These are phyloP conservation scores for Boechera stricta DNA, from an alignment of 345 rosid genomes.

Conservation along the genomic window DNA sequence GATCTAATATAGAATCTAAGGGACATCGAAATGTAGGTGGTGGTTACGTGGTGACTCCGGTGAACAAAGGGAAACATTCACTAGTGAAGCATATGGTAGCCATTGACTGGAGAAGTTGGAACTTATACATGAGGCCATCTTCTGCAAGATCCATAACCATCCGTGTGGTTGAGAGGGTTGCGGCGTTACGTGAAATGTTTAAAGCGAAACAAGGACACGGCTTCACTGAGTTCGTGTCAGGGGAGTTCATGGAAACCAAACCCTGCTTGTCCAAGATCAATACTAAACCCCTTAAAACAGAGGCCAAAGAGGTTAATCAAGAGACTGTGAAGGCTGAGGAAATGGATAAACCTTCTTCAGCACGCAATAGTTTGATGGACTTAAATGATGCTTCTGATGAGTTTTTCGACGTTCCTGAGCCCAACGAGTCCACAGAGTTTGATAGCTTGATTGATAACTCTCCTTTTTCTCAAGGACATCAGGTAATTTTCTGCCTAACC, in stretches of 20 bases:
- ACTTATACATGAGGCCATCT: conserved; percentile 62
- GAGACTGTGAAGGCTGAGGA: conserved; percentile 46
- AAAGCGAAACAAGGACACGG: conserved; percentile 60
- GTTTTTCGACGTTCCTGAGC: conserved; percentile 89
- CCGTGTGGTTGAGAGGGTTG: conserved; percentile 82
- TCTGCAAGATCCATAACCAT: conserved; percentile 74
- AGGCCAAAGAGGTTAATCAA: conserved; percentile 30
- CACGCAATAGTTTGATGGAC: conserved; percentile 56
- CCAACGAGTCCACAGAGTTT: conserved; percentile 52
- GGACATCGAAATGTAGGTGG: conserved; percentile 61
- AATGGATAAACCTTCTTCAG: conserved; percentile 51
- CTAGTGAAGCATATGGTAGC: conserved; percentile 94
- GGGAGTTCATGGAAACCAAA: conserved; percentile 48
- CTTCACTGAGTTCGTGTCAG: conserved; percentile 50
- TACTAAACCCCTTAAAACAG: conserved; percentile 41
- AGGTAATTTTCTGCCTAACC: conserved; percentile 34
- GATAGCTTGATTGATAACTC: conserved; percentile 54
- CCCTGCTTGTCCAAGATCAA: conserved; percentile 43
- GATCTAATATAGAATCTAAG: neutral
- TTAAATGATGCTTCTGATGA: conserved; percentile 75
- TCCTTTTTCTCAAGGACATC: conserved; percentile 48
- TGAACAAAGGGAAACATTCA: conserved; percentile 70
- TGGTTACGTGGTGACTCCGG: conserved; percentile 85
- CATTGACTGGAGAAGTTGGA: conserved; percentile 92
- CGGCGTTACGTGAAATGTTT: conserved; percentile 86